Evolutionary conservation across 1,139 yeast species (phyloP).

Genomic region (Suhomyces wounanorum): DNA sequence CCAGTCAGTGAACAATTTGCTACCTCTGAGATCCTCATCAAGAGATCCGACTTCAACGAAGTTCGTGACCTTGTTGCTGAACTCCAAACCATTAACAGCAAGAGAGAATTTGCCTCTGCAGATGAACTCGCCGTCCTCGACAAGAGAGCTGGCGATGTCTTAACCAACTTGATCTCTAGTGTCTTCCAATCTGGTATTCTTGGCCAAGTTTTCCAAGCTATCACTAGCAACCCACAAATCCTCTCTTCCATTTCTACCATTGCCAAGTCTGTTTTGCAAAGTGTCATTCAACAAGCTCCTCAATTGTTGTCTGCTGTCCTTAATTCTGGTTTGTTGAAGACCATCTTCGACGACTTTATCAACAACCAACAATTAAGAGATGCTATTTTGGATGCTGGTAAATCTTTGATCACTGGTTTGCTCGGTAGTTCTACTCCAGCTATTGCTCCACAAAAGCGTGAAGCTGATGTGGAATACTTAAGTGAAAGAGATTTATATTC

Average conservation of each 20-base stretch:
- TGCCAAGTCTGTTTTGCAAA: constrained; percentile 36
- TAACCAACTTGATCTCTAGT: constrained; percentile 41
- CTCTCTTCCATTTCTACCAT: constrained; percentile 29
- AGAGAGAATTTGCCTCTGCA: constrained; percentile 32
- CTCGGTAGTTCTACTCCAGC: too few species aligned
- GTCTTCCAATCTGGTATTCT: constrained; percentile 44
- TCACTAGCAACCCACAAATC: constrained; percentile 37
- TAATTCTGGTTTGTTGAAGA: constrained; percentile 46
- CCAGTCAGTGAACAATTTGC: constrained; percentile 28
- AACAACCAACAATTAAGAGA: constrained; percentile 38
- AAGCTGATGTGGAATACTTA: constrained; percentile 21
- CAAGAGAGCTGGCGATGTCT: constrained; percentile 43
- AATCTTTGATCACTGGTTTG: constrained; percentile 37
- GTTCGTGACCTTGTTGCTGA: constrained; percentile 38
- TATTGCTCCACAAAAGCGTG: constrained; percentile 30
- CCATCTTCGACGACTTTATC: constrained; percentile 35
- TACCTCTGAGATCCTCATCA: constrained; percentile 30
- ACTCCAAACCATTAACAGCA: constrained; percentile 32
- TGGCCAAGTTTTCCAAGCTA: constrained; percentile 37
- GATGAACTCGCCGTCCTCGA: constrained; percentile 31
- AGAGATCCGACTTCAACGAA: constrained; percentile 40
- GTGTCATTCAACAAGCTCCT: constrained; percentile 45
- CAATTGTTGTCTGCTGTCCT: constrained; percentile 45
- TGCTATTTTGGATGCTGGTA: constrained; percentile 40
- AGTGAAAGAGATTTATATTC: constrained; percentile 47